These are phyloP conservation scores for Mallotus nudiflorus DNA, from an alignment of 345 rosid genomes.

Conservation along the genomic window DNA sequence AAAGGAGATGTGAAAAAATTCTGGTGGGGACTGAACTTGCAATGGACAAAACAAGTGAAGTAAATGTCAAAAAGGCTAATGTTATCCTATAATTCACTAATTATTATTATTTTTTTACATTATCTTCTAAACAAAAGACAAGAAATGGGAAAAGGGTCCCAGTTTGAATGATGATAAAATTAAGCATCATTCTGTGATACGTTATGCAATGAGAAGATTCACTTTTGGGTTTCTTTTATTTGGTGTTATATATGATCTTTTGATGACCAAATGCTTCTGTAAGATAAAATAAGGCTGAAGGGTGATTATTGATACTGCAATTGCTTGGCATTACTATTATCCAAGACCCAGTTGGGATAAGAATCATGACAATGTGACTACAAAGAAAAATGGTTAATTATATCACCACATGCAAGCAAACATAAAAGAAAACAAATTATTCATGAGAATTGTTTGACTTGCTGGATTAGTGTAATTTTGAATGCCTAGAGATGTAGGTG, in stretches of 20 bases:
- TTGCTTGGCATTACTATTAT: neutral
- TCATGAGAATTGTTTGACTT: too few relatives aligned
- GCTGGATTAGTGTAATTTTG: too few relatives aligned
- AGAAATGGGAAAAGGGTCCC: slow-evolving; percentile 6
- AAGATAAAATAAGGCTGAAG: neutral
- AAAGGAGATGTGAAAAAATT: neutral
- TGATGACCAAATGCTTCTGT: neutral
- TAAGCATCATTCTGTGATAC: neutral
- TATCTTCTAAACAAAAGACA: neutral
- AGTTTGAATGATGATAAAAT: neutral
- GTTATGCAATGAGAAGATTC: neutral
- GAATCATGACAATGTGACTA: neutral
- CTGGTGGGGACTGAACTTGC: neutral
- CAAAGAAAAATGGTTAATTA: too few relatives aligned
- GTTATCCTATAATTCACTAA: neutral
- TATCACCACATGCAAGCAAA: too few relatives aligned
- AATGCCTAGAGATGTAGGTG: too few relatives aligned
- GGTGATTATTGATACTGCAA: neutral
- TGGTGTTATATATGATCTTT: neutral
- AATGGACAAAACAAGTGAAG: neutral
- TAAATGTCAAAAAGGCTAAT: slow-evolving; percentile 8
- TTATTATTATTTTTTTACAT: neutral
- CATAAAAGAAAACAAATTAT: too few relatives aligned
- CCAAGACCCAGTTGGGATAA: slow-evolving; percentile 6
- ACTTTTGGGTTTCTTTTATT: neutral